These are phyloP conservation scores for Austroboletus eburneus DNA, from an alignment of 768 basidiomycete species.

Conservation along the genomic window DNA sequence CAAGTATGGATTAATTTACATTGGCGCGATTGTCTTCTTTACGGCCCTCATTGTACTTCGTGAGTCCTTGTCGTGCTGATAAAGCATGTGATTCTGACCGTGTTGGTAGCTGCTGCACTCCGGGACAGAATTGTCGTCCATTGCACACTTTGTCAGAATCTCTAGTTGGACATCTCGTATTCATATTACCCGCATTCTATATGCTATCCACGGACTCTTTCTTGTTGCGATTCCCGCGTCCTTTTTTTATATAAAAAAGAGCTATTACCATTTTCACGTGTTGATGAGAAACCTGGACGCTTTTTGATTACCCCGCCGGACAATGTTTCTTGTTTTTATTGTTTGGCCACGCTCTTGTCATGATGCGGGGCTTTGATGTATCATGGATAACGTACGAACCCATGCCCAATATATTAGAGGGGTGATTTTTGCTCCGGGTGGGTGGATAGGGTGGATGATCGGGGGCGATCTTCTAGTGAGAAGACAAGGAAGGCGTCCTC, in stretches of 20 bases:
- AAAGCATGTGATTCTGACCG: not conserved
- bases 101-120: slow-evolving; percentile 52
- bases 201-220: slow-evolving; percentile 31
- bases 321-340: slow-evolving; percentile 3
- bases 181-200: slow-evolving; percentile 26
- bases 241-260: too few species aligned
- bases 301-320: slow-evolving; percentile 11
- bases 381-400: slow-evolving; percentile 20
- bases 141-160: slow-evolving; percentile 64
- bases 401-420: slow-evolving; percentile 1
- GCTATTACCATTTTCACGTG: too few species aligned
- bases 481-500: too few species aligned
- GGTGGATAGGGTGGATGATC: too few species aligned
- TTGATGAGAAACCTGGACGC: slow-evolving; percentile 10
- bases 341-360: slow-evolving; percentile 11
- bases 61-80: slow-evolving; percentile 37
- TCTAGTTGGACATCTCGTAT: slow-evolving; percentile 44
- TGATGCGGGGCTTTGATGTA: slow-evolving; percentile 14
- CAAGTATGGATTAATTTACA: slow-evolving; percentile 79
- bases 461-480: too few species aligned
- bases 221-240: slow-evolving; percentile 5
- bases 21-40: slow-evolving; percentile 63
- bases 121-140: slow-evolving; percentile 54
- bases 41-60: slow-evolving; percentile 74
- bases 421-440: not conserved